A percentile compares a stretch with the other conserved stretches of the same genome.
Evolutionary conservation across 1,139 yeast genomes (phyloP).

Genomic region (Petasospora fabianii): DNA sequence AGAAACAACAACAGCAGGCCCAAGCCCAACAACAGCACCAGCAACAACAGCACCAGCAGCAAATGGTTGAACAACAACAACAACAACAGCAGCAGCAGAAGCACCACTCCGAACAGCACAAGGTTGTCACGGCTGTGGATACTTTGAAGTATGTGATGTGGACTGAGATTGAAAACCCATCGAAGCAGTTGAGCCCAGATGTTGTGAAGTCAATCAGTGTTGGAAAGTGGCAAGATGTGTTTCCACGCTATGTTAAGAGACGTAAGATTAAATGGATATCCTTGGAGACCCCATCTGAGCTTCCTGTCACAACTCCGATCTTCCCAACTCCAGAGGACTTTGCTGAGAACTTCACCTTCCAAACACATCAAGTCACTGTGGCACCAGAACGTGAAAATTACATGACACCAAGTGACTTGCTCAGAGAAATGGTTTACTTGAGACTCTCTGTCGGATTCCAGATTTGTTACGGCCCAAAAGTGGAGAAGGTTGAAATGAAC

Average conservation of each 20-base stretch:
- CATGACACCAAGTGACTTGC: slow-evolving; percentile 55
- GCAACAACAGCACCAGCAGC: slow-evolving; percentile 9
- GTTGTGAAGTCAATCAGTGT: slow-evolving; percentile 42
- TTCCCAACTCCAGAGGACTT: slow-evolving; percentile 73
- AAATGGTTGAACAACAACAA: neutral
- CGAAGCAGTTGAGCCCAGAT: slow-evolving; percentile 50
- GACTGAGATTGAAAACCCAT: slow-evolving; percentile 69
- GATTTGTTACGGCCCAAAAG: slow-evolving; percentile 70
- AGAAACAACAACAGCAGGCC: neutral
- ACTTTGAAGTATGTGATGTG: slow-evolving; percentile 39
- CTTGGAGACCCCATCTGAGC: slow-evolving; percentile 85
- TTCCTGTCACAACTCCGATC: slow-evolving; percentile 75
- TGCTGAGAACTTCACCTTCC: slow-evolving; percentile 53
- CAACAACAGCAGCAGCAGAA: slow-evolving; percentile 6
- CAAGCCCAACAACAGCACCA: slow-evolving; percentile 7
- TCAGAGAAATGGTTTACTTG: slow-evolving; percentile 85
- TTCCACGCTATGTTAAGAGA: slow-evolving; percentile 65
- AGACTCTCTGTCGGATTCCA: slow-evolving; percentile 88
- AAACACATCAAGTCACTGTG: slow-evolving; percentile 38
- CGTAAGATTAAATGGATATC: slow-evolving; percentile 89
- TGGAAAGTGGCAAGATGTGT: slow-evolving; percentile 86
- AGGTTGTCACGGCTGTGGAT: slow-evolving; percentile 19
- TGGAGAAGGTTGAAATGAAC: slow-evolving; percentile 55
- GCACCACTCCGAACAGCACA: slow-evolving; percentile 8
- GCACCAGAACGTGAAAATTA: slow-evolving; percentile 34